Evolutionary conservation across 2,329 filamentous ascomycete species (phyloP), one percentile per base, ranked within the genome.

Genomic region (Clarireedia hainanense): DNA sequence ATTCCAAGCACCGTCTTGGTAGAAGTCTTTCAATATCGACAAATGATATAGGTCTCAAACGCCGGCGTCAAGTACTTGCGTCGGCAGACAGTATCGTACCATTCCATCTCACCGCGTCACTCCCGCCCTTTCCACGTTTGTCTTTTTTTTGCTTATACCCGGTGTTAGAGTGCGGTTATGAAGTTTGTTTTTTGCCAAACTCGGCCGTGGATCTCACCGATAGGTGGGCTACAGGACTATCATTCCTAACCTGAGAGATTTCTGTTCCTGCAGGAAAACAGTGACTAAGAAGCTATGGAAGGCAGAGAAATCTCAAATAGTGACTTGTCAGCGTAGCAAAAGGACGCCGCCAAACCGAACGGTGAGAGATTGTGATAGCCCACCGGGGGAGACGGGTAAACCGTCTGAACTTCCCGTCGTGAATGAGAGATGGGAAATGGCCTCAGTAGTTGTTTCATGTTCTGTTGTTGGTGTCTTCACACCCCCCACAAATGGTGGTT

Each of bases 401-500:
- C 47, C 20, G 37, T 55, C 27, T 50, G 36, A 43, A 39, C 37
- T 40, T 54, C 23, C 39, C 26, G 23, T 47, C 43, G 26, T 36
- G 15, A 50, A 20, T 23, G 37, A 24, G 47, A 55, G 17, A 37
- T 20, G 14, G 24, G 36, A 27, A 12, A 24, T 6, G 20, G 5
- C 14, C 23, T 43, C 9, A 24, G 42, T 49, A 23, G 45, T 26
- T 36, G 52, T 55, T 55, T 55, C 52, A 55, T 50, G 14, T 47
- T 39, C 50, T 45, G 26, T 10, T 39, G 40, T 20, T 24, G 50
- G 43, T 43, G 34, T 53, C 42, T 47, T 47, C n/a, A 24, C 20
- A 17, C 42, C 24, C 52, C 52, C 52, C 52, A 55, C 52, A 55
- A 49, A 12, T 34, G 39, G 36, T 46, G 50, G 30, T n/a, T 45